These are phyloP conservation scores for Closterium sp. DNA, from an alignment of 139 green algal species.

Conservation along the genomic window DNA sequence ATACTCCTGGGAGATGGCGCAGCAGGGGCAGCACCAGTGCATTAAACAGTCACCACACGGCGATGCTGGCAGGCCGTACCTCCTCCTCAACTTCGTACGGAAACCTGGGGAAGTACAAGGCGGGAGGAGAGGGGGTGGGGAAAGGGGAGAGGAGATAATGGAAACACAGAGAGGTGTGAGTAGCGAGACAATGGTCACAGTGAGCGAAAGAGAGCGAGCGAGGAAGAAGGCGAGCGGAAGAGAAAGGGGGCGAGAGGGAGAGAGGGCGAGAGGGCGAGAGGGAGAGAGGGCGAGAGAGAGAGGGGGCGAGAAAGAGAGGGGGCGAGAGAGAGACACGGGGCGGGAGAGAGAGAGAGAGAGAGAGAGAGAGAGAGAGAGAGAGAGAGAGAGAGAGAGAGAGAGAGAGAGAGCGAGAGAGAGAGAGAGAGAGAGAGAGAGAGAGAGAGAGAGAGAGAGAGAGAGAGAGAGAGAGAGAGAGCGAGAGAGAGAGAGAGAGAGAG, in stretches of 20 bases:
- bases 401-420: not conserved
- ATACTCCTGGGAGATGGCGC: not conserved
- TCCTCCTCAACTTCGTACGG: not conserved
- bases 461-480: conserved; percentile 22
- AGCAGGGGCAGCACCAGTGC: not conserved
- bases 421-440: conserved; percentile 10
- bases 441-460: not conserved
- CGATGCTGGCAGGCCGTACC: not conserved
- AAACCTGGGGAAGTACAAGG: not conserved
- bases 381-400: not conserved
- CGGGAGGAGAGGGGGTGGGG: not conserved
- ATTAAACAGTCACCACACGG: not conserved
- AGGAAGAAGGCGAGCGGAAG: conserved; percentile 23
- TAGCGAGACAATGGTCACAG: no score
- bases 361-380: not conserved
- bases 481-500: conserved; percentile 45
- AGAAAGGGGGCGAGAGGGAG: not conserved
- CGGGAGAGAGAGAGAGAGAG: not conserved
- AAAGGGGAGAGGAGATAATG: not conserved
- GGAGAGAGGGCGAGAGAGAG: not conserved
- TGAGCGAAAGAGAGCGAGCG: conserved; percentile 17
- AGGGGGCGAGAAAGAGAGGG: no score
- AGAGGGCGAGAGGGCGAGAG: not conserved
- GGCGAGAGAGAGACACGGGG: not conserved
- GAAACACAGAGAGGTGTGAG: no score